phyloP scores from a whole-genome alignment of 2,329 filamentous ascomycete species.

The Apiospora sp. region DNA sequence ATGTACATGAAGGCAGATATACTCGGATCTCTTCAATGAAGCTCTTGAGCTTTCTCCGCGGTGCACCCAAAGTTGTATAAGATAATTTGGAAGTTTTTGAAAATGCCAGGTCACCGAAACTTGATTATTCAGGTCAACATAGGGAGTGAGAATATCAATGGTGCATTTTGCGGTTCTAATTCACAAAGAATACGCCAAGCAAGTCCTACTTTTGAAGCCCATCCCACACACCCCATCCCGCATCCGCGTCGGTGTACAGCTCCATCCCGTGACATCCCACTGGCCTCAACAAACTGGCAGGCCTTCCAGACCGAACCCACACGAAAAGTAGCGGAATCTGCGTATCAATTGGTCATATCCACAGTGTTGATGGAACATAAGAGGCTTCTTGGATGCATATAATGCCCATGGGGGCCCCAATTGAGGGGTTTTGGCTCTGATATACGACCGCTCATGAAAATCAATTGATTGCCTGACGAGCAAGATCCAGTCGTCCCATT shows the following conservation, averaged over 20 bases:
- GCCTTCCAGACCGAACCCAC: not conserved
- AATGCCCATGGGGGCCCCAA: not conserved
- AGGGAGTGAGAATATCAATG: not conserved
- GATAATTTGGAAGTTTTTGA: too few relatives aligned
- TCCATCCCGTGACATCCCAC: not conserved
- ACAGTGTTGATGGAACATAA: not conserved
- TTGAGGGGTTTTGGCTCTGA: slow-evolving; percentile 5
- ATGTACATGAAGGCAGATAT: not conserved
- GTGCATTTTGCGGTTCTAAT: not conserved
- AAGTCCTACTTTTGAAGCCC: not conserved
- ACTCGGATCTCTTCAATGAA: not conserved
- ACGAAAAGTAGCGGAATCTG: not conserved
- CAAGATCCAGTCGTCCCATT: not conserved
- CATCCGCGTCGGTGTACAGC: not conserved
- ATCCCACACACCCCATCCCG: slow-evolving; percentile 4
- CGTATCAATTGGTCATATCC: not conserved
- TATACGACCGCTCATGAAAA: not conserved
- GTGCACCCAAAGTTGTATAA: not conserved
- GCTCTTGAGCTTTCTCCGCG: not conserved
- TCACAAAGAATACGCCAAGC: not conserved
- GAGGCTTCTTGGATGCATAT: not conserved
- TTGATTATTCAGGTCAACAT: not conserved
- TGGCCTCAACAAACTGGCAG: slow-evolving; percentile 1
- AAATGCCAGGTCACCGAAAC: not conserved
- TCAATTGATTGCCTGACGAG: not conserved